These are phyloP conservation scores for Dendrostoma leiphaemia DNA, from an alignment of 2,329 filamentous ascomycete species.

Conservation along the genomic window DNA sequence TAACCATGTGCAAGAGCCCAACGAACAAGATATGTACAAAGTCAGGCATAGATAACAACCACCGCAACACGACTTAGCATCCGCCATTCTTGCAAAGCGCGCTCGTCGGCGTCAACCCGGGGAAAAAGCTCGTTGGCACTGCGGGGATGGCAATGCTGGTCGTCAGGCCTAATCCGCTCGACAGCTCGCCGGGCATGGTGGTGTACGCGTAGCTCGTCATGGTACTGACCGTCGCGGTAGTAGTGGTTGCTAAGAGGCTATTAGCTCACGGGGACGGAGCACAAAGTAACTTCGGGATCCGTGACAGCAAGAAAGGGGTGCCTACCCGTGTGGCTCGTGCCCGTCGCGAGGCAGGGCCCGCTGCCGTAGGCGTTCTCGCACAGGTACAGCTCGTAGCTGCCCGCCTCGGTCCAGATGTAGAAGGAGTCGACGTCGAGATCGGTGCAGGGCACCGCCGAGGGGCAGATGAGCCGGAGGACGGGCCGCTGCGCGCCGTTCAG, in stretches of 20 bases:
- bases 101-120: conserved; percentile 12
- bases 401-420: conserved; percentile 50
- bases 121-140: conserved; percentile 14
- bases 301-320: too few relatives aligned
- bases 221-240: conserved; percentile 16
- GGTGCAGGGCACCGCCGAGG: conserved; percentile 49
- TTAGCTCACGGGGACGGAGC: too few relatives aligned
- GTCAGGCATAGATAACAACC: too few relatives aligned
- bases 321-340: not conserved
- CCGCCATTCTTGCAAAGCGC: conserved; percentile 2
- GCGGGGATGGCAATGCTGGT: conserved; percentile 12
- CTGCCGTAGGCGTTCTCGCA: conserved; percentile 22
- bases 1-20: too few relatives aligned
- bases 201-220: conserved; percentile 8
- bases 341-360: conserved; percentile 18
- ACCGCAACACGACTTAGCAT: too few relatives aligned
- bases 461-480: conserved; percentile 52
- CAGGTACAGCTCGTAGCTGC: conserved; percentile 26
- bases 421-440: conserved; percentile 49
- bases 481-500: conserved; percentile 47
- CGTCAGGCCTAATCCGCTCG: conserved; percentile 11
- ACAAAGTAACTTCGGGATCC: too few relatives aligned
- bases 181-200: conserved; percentile 14
- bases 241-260: conserved; percentile 19
- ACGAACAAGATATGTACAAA: not conserved